phyloP scores from a whole-genome alignment of 2,329 filamentous ascomycete genomes.

The Sarocladiaceae sp. region DNA sequence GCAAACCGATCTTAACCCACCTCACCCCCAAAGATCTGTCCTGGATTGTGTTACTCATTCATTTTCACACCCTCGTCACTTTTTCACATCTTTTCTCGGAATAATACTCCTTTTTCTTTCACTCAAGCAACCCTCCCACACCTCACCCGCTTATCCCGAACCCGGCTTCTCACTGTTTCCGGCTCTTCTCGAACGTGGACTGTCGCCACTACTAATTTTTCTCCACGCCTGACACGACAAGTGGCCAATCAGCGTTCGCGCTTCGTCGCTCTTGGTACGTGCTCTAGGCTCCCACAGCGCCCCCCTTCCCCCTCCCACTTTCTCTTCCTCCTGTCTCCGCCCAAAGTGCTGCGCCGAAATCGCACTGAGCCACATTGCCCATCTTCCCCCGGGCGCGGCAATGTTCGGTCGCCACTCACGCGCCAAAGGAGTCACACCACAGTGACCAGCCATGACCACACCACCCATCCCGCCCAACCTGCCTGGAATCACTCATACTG shows the following conservation, averaged over 20 bases:
- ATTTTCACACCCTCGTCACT: neutral
- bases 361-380: slow-evolving; percentile 27
- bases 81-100: neutral
- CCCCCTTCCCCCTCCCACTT: slow-evolving; percentile 1
- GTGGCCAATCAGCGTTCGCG: slow-evolving; percentile 3
- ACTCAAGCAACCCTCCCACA: slow-evolving; percentile 5
- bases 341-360: slow-evolving; percentile 32
- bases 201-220: slow-evolving; percentile 10
- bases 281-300: slow-evolving; percentile 14
- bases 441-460: slow-evolving; percentile 22
- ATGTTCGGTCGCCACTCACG: slow-evolving; percentile 31
- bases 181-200: slow-evolving; percentile 7
- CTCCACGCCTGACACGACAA: slow-evolving; percentile 10
- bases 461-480: slow-evolving; percentile 13
- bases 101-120: slow-evolving; percentile 8
- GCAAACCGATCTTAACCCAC: neutral
- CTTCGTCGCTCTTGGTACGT: slow-evolving; percentile 3
- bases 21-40: too few relatives aligned
- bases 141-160: slow-evolving; percentile 2
- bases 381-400: slow-evolving; percentile 23
- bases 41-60: slow-evolving; percentile 6
- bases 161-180: slow-evolving; percentile 9
- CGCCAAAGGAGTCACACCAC: slow-evolving; percentile 33
- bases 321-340: slow-evolving; percentile 16
- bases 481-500: slow-evolving; percentile 9